Percentiles rank a stretch among this genome's conserved stretches.
Conservation (phyloP, 1,284 basidiomycete species). For the Sporisorium reilianum region DNA sequence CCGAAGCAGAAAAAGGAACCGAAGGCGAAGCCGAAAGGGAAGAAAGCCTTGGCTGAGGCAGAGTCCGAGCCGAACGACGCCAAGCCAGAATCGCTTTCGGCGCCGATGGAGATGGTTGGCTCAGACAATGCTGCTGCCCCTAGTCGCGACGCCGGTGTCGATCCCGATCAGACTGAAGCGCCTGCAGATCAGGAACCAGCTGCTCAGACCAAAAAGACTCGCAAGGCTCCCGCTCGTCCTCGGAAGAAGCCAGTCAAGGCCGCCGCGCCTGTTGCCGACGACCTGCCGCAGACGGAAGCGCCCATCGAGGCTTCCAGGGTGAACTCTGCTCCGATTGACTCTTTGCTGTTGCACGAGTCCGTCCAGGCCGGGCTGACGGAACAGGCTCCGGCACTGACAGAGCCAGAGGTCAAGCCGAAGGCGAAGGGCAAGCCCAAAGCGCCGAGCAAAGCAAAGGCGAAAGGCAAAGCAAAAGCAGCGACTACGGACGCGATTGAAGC, state of each 20-base stretch:
- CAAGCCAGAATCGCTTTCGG: not conserved
- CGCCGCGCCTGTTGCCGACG: not conserved
- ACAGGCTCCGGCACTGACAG: not conserved
- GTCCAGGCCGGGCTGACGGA: not conserved
- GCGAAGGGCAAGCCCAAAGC: slow-evolving; percentile 18
- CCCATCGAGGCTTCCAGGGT: not conserved
- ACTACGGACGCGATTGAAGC: not conserved
- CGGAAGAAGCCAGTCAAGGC: slow-evolving; percentile 12
- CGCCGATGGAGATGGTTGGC: not conserved
- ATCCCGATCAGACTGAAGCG: not conserved
- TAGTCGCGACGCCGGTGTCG: not conserved
- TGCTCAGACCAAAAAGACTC: slow-evolving; percentile 2
- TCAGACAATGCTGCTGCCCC: not conserved
- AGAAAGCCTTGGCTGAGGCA: slow-evolving; percentile 1
- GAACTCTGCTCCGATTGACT: not conserved
- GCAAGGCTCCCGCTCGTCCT: slow-evolving; percentile 9
- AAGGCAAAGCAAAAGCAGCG: slow-evolving; percentile 1
- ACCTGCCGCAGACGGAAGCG: not conserved
- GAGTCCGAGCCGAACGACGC: not conserved
- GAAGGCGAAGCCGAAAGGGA: slow-evolving; percentile 6
- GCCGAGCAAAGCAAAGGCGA: slow-evolving; percentile 20
- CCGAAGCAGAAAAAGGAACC: slow-evolving; percentile 18
- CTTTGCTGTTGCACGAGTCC: not conserved
- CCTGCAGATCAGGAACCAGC: not conserved
- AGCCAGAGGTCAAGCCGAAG: slow-evolving; percentile 10